Evolutionary conservation across 2,329 filamentous ascomycete species (phyloP).

Genomic region (Diaporthe ampelina): DNA sequence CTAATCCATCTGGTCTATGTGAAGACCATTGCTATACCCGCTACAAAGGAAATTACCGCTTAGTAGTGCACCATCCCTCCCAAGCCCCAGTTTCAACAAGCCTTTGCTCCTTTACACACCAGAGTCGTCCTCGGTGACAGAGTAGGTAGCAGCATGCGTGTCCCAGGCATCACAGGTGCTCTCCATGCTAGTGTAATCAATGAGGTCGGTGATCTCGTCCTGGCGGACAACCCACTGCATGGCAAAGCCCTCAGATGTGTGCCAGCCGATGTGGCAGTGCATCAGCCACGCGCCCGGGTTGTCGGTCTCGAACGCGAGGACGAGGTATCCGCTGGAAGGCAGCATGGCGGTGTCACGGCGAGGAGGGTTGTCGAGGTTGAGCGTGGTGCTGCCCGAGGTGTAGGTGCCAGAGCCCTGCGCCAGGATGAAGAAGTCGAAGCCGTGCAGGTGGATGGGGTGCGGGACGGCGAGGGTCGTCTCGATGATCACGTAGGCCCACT

Average conservation of each 20-base stretch:
- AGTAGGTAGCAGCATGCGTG: conserved; percentile 45
- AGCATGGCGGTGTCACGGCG: conserved; percentile 64
- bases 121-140: conserved; percentile 51
- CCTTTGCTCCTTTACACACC: conserved; percentile 47
- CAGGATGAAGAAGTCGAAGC: conserved; percentile 58
- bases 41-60: background rate
- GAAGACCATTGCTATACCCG: background rate
- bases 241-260: conserved; percentile 64
- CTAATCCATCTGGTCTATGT: too few relatives aligned
- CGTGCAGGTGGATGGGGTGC: conserved; percentile 61
- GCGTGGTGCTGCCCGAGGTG: conserved; percentile 46
- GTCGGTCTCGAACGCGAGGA: conserved; percentile 63
- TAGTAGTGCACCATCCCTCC: background rate
- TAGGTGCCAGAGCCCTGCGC: conserved; percentile 50
- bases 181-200: conserved; percentile 46
- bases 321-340: conserved; percentile 59
- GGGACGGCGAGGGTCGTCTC: conserved; percentile 48
- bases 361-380: conserved; percentile 59
- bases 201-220: conserved; percentile 48
- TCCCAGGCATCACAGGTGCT: conserved; percentile 50
- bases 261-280: conserved; percentile 64
- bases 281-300: conserved; percentile 66
- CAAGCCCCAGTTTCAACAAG: background rate
- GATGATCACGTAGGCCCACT: conserved; percentile 54
- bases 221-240: conserved; percentile 64